A percentile compares a stretch with the other conserved stretches of the same genome.
These are phyloP conservation scores for Fusarium sp. DNA, from an alignment of 2,329 filamentous ascomycete genomes.

Conservation along the genomic window DNA sequence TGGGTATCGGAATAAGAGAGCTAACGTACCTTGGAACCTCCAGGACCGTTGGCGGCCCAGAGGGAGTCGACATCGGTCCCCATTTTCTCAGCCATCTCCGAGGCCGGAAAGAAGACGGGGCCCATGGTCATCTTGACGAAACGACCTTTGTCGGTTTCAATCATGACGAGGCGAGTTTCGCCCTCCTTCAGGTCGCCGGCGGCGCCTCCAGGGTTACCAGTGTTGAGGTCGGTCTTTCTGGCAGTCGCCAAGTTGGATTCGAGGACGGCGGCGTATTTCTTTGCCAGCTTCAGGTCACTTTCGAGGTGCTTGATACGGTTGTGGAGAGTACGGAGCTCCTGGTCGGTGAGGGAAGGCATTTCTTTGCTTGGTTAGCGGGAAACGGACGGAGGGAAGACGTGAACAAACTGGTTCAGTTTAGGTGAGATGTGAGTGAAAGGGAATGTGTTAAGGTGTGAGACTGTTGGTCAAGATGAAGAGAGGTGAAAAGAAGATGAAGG, in stretches of 20 bases:
- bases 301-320: rapidly evolving
- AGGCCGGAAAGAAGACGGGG: neutral
- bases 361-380: neutral
- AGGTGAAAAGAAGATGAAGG: too few relatives aligned
- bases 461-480: too few relatives aligned
- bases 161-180: neutral
- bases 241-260: neutral
- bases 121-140: neutral
- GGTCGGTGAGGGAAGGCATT: neutral
- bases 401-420: neutral
- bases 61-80: neutral
- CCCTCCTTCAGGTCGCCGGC: neutral
- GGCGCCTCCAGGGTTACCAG: neutral
- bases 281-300: rapidly evolving
- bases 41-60: neutral
- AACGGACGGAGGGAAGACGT: neutral
- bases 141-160: neutral
- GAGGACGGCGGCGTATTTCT: rapidly evolving
- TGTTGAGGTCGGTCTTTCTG: neutral
- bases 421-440: too few relatives aligned
- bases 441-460: too few relatives aligned
- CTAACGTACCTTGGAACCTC: neutral
- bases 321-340: neutral
- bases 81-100: neutral
- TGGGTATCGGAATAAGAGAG: too few relatives aligned